Conservation (phyloP, 1,284 basidiomycete genomes). For the Apiotrichum akiyoshidainum region DNA sequence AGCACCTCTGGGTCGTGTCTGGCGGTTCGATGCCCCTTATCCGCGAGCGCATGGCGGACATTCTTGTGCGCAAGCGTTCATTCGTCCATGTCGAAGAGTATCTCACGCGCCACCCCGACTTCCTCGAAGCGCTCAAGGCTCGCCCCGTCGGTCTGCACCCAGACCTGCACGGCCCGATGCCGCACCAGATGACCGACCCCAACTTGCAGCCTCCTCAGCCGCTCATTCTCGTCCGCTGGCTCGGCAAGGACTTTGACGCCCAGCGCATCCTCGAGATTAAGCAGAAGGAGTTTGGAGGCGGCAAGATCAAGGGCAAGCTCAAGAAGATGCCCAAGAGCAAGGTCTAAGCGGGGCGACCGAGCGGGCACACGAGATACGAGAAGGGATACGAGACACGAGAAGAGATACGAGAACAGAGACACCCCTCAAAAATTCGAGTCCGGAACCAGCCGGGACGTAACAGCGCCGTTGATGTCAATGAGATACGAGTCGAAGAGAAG, state of each 20-base stretch:
- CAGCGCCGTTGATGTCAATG: too few species aligned
- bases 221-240: conserved; percentile 47
- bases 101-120: conserved; percentile 48
- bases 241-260: conserved; percentile 46
- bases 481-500: not conserved
- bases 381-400: too few species aligned
- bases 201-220: conserved; percentile 30
- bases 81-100: conserved; percentile 51
- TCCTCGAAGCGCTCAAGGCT: conserved; percentile 39
- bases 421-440: too few species aligned
- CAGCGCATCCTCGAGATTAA: conserved; percentile 47
- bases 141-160: conserved; percentile 48
- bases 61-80: conserved; percentile 44
- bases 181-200: conserved; percentile 11
- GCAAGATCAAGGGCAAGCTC: conserved; percentile 38
- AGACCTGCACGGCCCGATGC: conserved; percentile 32
- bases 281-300: conserved; percentile 49
- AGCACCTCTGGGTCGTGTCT: conserved; percentile 50
- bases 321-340: conserved; percentile 28
- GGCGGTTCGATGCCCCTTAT: conserved; percentile 46
- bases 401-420: too few species aligned
- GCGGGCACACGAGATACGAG: too few species aligned
- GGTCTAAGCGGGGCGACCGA: not conserved
- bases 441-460: too few species aligned
- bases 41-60: conserved; percentile 46